Percentiles rank a stretch among this genome's conserved stretches.
These are phyloP conservation scores for Nannizzia gypsea DNA, from an alignment of 2,329 filamentous ascomycete genomes.

Conservation along the genomic window DNA sequence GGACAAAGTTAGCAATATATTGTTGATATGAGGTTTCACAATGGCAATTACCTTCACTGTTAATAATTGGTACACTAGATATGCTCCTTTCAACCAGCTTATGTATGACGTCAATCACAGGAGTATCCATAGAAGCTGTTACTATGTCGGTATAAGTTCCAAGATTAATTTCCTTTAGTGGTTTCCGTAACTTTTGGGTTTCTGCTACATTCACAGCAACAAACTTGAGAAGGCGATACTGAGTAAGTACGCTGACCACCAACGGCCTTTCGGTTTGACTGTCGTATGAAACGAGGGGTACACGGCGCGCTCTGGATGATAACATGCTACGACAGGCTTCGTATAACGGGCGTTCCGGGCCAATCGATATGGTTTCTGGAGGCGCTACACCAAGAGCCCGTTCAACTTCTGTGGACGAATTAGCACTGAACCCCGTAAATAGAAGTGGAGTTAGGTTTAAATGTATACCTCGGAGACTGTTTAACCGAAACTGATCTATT, in stretches of 20 bases:
- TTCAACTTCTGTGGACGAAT: conserved; percentile 62
- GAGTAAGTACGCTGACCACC: conserved; percentile 92
- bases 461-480: conserved; percentile 68
- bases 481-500: conserved; percentile 86
- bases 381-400: conserved; percentile 81
- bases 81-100: conserved; percentile 88
- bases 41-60: conserved; percentile 43
- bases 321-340: conserved; percentile 94
- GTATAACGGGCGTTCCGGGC: conserved; percentile 80
- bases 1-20: neutral
- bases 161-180: conserved; percentile 68
- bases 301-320: conserved; percentile 79
- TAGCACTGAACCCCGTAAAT: neutral
- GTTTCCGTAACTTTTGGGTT: conserved; percentile 78
- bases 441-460: neutral
- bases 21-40: neutral
- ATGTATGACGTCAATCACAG: conserved; percentile 89
- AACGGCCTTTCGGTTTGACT: conserved; percentile 86
- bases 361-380: conserved; percentile 90
- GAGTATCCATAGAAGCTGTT: conserved; percentile 76
- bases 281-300: conserved; percentile 85
- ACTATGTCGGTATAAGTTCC: conserved; percentile 73
- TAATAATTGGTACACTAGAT: conserved; percentile 85
- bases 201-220: conserved; percentile 90
- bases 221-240: conserved; percentile 97